These are phyloP conservation scores for Apiospora kogelbergensis DNA, from an alignment of 2,329 filamentous ascomycete species.

Conservation along the genomic window DNA sequence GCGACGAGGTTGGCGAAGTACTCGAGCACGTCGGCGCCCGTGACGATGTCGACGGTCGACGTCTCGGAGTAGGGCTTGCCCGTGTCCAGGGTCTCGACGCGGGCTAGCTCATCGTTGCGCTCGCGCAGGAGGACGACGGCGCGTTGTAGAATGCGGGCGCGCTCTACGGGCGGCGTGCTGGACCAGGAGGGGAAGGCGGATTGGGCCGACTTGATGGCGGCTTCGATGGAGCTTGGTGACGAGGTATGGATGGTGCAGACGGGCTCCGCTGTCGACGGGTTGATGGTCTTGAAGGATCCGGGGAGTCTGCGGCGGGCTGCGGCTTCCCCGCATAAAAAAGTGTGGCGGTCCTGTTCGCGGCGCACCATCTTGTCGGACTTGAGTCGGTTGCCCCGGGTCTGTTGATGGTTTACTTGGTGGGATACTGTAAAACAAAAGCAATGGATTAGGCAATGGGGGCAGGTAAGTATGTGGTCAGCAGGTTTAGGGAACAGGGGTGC, in stretches of 20 bases:
- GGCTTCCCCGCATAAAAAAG: constrained; percentile 75
- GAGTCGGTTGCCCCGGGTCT: not conserved
- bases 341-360: constrained; percentile 47
- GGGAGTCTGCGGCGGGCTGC: constrained; percentile 59
- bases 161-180: constrained; percentile 68
- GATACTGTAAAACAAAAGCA: not conserved
- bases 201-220: constrained; percentile 69
- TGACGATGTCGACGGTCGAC: constrained; percentile 77
- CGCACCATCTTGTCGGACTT: not conserved
- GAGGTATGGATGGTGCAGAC: constrained; percentile 73
- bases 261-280: constrained; percentile 70
- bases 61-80: constrained; percentile 87
- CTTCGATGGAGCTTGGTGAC: constrained; percentile 65
- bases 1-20: constrained; percentile 82
- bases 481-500: not conserved
- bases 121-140: constrained; percentile 72
- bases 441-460: too few species aligned
- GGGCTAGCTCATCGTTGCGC: constrained; percentile 77
- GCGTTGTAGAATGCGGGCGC: constrained; percentile 74
- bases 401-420: not conserved
- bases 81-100: constrained; percentile 79
- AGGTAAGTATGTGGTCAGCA: not conserved
- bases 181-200: constrained; percentile 77
- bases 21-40: constrained; percentile 81
- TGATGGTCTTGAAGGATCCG: constrained; percentile 68